A percentile compares a stretch with the other conserved stretches of the same genome.
Conservation (phyloP, 768 basidiomycete species). For the Dioszegia aurantiaca region DNA sequence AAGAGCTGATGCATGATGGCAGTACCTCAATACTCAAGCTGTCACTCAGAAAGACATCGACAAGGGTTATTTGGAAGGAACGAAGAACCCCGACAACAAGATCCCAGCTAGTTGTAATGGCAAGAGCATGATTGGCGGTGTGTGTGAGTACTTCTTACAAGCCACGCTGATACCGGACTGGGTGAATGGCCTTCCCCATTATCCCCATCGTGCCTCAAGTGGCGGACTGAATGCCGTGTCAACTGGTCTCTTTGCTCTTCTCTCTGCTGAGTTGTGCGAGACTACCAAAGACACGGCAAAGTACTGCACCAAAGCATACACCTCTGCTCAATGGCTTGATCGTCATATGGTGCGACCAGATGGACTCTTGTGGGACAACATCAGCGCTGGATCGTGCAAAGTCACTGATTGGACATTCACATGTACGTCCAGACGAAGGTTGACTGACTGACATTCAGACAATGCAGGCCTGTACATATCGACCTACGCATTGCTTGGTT, state of each 20-base stretch:
- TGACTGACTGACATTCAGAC: slow-evolving; percentile 13
- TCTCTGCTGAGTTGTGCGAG: slow-evolving; percentile 22
- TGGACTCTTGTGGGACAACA: slow-evolving; percentile 14
- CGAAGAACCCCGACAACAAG: slow-evolving; percentile 17
- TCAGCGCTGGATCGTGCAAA: slow-evolving; percentile 12
- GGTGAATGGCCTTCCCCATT: slow-evolving; percentile 14
- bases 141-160: slow-evolving; percentile 18
- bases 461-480: slow-evolving; percentile 24
- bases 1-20: slow-evolving; percentile 1
- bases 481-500: slow-evolving; percentile 17
- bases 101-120: slow-evolving; percentile 18
- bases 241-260: slow-evolving; percentile 18
- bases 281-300: slow-evolving; percentile 10
- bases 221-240: slow-evolving; percentile 22
- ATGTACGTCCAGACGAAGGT: slow-evolving; percentile 11
- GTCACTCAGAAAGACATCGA: slow-evolving; percentile 11
- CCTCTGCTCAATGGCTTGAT: slow-evolving; percentile 16
- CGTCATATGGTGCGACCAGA: slow-evolving; percentile 11
- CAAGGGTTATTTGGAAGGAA: slow-evolving; percentile 19
- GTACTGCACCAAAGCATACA: slow-evolving; percentile 20
- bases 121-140: slow-evolving; percentile 25
- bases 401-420: slow-evolving; percentile 26
- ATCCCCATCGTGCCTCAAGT: neutral
- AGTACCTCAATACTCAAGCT: slow-evolving; percentile 17
- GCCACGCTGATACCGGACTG: slow-evolving; percentile 13